A percentile compares a stretch with the other conserved stretches of the same genome.
Conservation (phyloP, 2,329 filamentous ascomycete genomes). For the Diaporthe sp. region DNA sequence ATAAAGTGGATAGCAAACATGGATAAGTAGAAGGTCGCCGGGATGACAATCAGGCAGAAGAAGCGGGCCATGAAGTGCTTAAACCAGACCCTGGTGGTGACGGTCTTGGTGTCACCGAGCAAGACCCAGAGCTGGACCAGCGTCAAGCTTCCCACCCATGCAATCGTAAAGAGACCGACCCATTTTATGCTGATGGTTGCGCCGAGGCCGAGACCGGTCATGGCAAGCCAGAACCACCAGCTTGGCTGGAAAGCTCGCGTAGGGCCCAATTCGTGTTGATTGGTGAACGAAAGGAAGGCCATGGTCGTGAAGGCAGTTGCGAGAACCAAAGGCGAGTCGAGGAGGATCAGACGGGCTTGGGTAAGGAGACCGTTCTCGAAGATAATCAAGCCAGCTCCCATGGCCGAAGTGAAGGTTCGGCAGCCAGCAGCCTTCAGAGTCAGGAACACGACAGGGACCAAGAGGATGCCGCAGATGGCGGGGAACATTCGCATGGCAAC, state of each 20-base stretch:
- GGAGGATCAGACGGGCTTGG: slow-evolving; percentile 93
- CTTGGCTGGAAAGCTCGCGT: slow-evolving; percentile 86
- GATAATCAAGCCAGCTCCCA: slow-evolving; percentile 89
- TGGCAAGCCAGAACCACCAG: slow-evolving; percentile 98
- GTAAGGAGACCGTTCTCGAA: slow-evolving; percentile 98
- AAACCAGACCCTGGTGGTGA: slow-evolving; percentile 86
- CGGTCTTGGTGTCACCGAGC: slow-evolving; percentile 88
- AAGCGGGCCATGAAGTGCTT: slow-evolving; percentile 94
- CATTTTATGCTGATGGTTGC: slow-evolving; percentile 97
- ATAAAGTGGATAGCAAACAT: slow-evolving; percentile 99
- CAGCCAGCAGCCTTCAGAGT: slow-evolving; percentile 93
- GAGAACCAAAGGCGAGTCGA: slow-evolving; percentile 94
- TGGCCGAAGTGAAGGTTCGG: slow-evolving; percentile 84
- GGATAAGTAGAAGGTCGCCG: slow-evolving; percentile 89
- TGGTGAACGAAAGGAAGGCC: slow-evolving; percentile 92
- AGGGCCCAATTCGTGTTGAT: slow-evolving; percentile 95
- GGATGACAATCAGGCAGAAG: slow-evolving; percentile 93
- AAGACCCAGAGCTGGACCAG: slow-evolving; percentile 94
- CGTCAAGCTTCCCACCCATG: slow-evolving; percentile 95
- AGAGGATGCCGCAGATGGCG: slow-evolving; percentile 87
- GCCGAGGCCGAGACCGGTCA: slow-evolving; percentile 89
- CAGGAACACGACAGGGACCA: slow-evolving; percentile 94
- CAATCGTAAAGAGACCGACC: slow-evolving; percentile 98
- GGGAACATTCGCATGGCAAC: slow-evolving; percentile 97
- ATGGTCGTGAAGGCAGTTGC: slow-evolving; percentile 94